Evolutionary conservation across 257 asterid species (phyloP).

Genomic region (Cinchona pubescens): DNA sequence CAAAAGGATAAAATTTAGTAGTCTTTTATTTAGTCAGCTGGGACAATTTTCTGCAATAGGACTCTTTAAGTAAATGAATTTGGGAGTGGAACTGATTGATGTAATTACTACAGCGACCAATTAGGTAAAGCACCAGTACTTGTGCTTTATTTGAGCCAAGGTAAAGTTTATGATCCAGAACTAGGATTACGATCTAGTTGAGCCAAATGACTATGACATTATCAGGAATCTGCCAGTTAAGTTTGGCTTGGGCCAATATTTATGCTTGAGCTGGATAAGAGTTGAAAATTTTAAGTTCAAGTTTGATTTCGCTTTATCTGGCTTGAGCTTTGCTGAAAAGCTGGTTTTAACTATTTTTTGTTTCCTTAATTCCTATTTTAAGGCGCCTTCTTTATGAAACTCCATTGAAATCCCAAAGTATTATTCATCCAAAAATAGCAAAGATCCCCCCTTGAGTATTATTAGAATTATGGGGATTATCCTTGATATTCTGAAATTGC

Average conservation of each 20-base stretch:
- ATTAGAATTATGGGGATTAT: background rate
- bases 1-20: background rate
- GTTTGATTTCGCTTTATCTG: background rate
- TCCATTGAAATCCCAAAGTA: background rate
- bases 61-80: background rate
- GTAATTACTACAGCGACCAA: background rate
- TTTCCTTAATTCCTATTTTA: background rate
- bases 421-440: no score
- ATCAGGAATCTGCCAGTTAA: background rate
- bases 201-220: background rate
- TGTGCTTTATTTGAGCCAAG: background rate
- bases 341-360: background rate
- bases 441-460: background rate
- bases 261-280: background rate
- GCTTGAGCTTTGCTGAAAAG: background rate
- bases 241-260: background rate
- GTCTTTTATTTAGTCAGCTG: background rate
- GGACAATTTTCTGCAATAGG: background rate
- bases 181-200: background rate
- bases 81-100: background rate
- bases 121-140: background rate
- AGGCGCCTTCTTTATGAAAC: background rate
- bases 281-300: background rate
- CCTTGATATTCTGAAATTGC: background rate
- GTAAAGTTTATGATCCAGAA: background rate